Evolutionary conservation across 768 basidiomycete genomes (phyloP), one percentile per base, ranked within the genome.

Genomic region (Podaxis mareebaensis): DNA sequence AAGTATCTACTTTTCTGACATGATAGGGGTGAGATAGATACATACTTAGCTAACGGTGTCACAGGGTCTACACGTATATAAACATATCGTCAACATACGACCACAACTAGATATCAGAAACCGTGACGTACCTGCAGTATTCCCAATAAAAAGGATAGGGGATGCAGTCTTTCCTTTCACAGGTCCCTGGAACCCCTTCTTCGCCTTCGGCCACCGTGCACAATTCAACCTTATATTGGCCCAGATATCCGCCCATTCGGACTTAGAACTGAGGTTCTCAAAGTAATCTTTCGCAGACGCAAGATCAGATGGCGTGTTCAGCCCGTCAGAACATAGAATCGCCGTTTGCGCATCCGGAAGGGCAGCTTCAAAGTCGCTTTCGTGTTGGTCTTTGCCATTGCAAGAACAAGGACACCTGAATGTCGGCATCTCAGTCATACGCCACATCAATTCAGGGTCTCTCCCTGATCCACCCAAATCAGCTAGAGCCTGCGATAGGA

Each of bases 101-200:
- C 39, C 17, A 58, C 15, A 4, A 20, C 20, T 20, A 46, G 20
- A 15, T 2, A 40, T 53, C n/a, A 42, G 24, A 51, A 4, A 38
- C 10, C 10, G 33, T 33, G 33, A 44, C 69, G 15, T 53, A 77
- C 77, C 78, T 42, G 75, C 76, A 8, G 78, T 79, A 61, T 81
- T 81, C 0, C 79, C 79, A 40, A 81, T 72, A 20, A 79, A 53
- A 0, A 81, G 70, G 12, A 81, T 65, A 0, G 79, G 79, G 63
- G 73, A 68, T 61, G 78, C 79, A 13, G 79, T 79, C 52, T 77
- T 78, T 10, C 65, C 76, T 13, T 65, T 61, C 58, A 79, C 74
- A 8, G 77, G 76, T 44, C 78, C 78, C 74, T 63, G 49, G 53
- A 65, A 67, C 3, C 38, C 28, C 20, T 63, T 60, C 58, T 53